phyloP scores from a whole-genome alignment of 2,329 filamentous ascomycete genomes.

The Xylaria sp. region DNA sequence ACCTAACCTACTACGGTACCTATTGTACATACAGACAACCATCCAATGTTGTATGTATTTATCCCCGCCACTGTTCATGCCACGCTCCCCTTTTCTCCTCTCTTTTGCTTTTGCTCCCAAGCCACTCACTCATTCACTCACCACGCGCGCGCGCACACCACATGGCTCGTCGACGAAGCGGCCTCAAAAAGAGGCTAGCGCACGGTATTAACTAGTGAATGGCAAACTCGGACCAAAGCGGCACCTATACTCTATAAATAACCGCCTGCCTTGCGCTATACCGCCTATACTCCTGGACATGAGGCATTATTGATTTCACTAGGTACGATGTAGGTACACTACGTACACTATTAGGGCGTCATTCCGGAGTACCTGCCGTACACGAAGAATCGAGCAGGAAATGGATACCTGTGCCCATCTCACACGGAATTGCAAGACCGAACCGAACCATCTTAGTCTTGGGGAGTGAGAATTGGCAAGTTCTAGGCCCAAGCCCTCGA shows the following conservation, averaged over 20 bases:
- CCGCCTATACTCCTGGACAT: conserved; percentile 17
- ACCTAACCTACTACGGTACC: too few relatives aligned
- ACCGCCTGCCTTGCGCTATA: conserved; percentile 21
- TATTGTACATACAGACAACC: not conserved
- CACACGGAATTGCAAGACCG: conserved; percentile 9
- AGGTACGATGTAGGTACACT: not conserved
- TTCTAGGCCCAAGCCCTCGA: conserved; percentile 34
- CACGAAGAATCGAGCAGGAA: conserved; percentile 11
- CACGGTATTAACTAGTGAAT: conserved; percentile 16
- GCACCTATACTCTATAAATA: conserved; percentile 34
- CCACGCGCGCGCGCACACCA: conserved; percentile 14
- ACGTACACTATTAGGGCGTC: conserved; percentile 17
- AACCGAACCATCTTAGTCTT: conserved; percentile 14
- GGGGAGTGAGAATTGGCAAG: conserved; percentile 12
- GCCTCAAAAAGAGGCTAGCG: conserved; percentile 25
- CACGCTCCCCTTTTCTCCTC: conserved; percentile 15
- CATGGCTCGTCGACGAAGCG: conserved; percentile 4
- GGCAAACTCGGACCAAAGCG: conserved; percentile 24
- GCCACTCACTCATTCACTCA: not conserved
- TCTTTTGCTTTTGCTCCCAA: not conserved
- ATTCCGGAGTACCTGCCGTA: conserved; percentile 8
- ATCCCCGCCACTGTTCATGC: conserved; percentile 10
- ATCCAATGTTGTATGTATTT: not conserved
- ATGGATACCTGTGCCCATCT: conserved; percentile 9
- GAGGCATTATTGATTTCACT: conserved; percentile 36